Evolutionary conservation across 1,284 basidiomycete genomes (phyloP), one percentile per base, ranked within the genome.

Genomic region (Puccinia polysora): DNA sequence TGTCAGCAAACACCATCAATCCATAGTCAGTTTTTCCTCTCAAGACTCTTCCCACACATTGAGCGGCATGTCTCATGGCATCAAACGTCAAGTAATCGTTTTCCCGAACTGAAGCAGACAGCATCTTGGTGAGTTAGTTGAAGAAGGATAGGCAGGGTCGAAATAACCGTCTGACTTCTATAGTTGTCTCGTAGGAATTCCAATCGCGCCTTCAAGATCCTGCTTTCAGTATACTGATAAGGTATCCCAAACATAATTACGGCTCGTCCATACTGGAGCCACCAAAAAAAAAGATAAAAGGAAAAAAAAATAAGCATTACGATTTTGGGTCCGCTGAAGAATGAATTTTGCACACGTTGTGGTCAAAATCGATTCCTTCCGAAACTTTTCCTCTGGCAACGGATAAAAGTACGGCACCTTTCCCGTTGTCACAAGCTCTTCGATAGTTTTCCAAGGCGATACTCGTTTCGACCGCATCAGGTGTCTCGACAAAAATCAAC

Each of bases 301-400:
- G 2, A n/a, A 45, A 40, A 4, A 56, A 18, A 32, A 30, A 6
- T 38, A 14, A 60, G 58, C 7, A 1, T 23, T 10, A 34, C 28
- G 58, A 43, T 2, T 34, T 6, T 10, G 7, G n/a, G n/a, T n/a
- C n/a, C n/a, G n/a, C n/a, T 1, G 20, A 55, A 14, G 40, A 62
- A 14, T 32, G 18, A 28, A 1, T 12, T 12, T 20, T 2, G 76
- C 79, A 40, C 64, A 81, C 81, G 72, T 80, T 80, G 76, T 99
- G 96, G 80, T 99, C 96, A 78, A 99, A 99, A 86, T 99, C 96
- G 79, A 99, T 99, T 4, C 96, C 96, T 82, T 99, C 96, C 0
- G 96, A 98, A 0, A 99, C 96, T 81, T 99, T 99, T 6, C 96
- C 96, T 84, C 96, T 87, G 23, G 96, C 96, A 53, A 99, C 96